Percentiles rank a stretch among this genome's conserved stretches.
Evolutionary conservation across 2,329 filamentous ascomycete genomes (phyloP).

Genomic region (Apiospora phragmitis): DNA sequence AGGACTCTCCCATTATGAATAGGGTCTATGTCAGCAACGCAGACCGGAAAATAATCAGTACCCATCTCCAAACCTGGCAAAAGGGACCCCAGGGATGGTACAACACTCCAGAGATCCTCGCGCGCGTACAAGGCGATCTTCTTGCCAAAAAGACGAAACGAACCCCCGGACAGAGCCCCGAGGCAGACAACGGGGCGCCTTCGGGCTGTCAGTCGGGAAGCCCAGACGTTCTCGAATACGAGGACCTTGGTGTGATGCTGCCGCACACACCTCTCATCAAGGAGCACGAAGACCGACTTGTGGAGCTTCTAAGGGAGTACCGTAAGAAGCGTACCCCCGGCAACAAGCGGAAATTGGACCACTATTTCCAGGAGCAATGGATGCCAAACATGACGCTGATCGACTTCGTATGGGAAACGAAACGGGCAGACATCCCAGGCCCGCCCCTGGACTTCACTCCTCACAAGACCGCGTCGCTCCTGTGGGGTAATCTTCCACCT

Average conservation of each 20-base stretch:
- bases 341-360: constrained; percentile 8
- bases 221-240: not conserved
- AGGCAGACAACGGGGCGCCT: not conserved
- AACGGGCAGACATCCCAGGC: not conserved
- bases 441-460: not conserved
- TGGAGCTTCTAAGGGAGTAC: constrained; percentile 17
- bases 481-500: not conserved
- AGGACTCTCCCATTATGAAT: not conserved
- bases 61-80: not conserved
- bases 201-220: not conserved
- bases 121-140: not conserved
- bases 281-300: constrained; percentile 11
- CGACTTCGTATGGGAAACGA: constrained; percentile 20
- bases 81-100: not conserved
- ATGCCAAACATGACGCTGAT: constrained; percentile 19
- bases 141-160: not conserved
- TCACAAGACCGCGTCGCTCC: not conserved
- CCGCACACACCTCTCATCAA: not conserved
- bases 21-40: not conserved
- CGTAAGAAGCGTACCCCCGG: not conserved
- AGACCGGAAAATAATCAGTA: not conserved
- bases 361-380: constrained; percentile 21
- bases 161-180: not conserved
- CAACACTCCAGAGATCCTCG: not conserved
- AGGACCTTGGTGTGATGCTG: not conserved